Percentiles rank a stretch among this genome's conserved stretches.
phyloP scores from a whole-genome alignment of 2,329 filamentous ascomycete genomes.

The Xylariaceae sp. region DNA sequence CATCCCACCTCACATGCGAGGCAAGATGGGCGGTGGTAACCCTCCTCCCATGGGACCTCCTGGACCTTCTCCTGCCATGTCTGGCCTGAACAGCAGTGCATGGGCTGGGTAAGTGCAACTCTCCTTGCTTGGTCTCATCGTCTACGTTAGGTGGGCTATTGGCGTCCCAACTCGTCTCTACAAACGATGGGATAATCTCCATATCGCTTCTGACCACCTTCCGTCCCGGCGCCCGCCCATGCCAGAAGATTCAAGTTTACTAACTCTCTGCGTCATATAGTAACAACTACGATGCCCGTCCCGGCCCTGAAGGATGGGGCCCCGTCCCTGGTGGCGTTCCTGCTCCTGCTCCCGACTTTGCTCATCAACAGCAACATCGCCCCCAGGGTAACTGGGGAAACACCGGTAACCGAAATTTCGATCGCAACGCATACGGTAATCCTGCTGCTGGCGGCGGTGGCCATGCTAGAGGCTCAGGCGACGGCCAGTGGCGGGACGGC shows the following conservation, averaged over 20 bases:
- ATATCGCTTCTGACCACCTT: not conserved
- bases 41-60: constrained; percentile 28
- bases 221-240: not conserved
- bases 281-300: constrained; percentile 42
- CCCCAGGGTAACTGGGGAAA: constrained; percentile 26
- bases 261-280: constrained; percentile 26
- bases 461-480: constrained; percentile 74
- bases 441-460: constrained; percentile 39
- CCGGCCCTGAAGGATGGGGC: constrained; percentile 29
- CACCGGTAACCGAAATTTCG: constrained; percentile 41
- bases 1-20: constrained; percentile 79
- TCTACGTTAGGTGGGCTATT: not conserved
- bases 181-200: not conserved
- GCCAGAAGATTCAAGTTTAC: not conserved
- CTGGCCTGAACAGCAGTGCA: constrained; percentile 55
- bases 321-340: constrained; percentile 33
- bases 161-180: not conserved
- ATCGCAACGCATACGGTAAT: constrained; percentile 58
- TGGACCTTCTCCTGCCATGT: constrained; percentile 35
- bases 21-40: constrained; percentile 40
- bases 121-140: not conserved
- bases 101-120: constrained; percentile 53
- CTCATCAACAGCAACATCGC: constrained; percentile 22
- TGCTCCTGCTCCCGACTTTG: constrained; percentile 28
- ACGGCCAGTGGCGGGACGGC: constrained; percentile 93